phyloP scores from a whole-genome alignment of 2,329 filamentous ascomycete genomes.

The Colletotrichum orbiculare region DNA sequence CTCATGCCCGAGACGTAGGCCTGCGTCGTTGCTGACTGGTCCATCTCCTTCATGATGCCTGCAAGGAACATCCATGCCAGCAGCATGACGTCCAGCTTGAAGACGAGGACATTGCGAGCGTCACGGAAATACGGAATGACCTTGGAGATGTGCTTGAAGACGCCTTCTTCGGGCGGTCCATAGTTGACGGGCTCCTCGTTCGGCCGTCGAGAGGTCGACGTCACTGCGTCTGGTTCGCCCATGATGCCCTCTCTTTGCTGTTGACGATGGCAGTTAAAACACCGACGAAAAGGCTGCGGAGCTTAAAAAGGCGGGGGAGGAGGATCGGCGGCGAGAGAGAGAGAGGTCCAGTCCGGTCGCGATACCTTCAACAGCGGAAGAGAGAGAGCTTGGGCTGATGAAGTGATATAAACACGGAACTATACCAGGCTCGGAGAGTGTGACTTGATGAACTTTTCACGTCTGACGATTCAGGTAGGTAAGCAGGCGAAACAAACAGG shows the following conservation, averaged over 20 bases:
- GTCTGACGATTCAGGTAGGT: slow-evolving; percentile 9
- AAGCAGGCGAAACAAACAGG: not conserved
- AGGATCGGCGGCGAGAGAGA: not conserved
- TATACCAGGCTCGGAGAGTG: not conserved
- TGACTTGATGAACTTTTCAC: slow-evolving; percentile 1
- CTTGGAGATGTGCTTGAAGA: slow-evolving; percentile 36
- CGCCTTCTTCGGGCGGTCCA: slow-evolving; percentile 27
- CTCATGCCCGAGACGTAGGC: slow-evolving; percentile 55
- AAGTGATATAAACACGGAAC: slow-evolving; percentile 12
- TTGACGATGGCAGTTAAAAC: too few species aligned
- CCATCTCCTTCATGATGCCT: slow-evolving; percentile 42
- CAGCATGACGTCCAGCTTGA: slow-evolving; percentile 49
- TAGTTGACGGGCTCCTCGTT: slow-evolving; percentile 22
- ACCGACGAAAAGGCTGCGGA: not conserved
- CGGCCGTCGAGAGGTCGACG: not conserved
- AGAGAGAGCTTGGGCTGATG: not conserved
- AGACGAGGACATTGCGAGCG: slow-evolving; percentile 46
- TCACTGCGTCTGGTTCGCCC: slow-evolving; percentile 16
- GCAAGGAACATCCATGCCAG: slow-evolving; percentile 48
- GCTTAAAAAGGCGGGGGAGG: not conserved
- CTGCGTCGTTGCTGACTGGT: slow-evolving; percentile 50
- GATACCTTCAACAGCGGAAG: not conserved
- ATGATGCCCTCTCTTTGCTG: not conserved
- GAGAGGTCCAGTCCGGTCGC: not conserved
- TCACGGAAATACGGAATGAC: slow-evolving; percentile 44